These are phyloP conservation scores for Coemansia sp. DNA, from an alignment of 192 early-diverging fungal genomes.

Conservation along the genomic window DNA sequence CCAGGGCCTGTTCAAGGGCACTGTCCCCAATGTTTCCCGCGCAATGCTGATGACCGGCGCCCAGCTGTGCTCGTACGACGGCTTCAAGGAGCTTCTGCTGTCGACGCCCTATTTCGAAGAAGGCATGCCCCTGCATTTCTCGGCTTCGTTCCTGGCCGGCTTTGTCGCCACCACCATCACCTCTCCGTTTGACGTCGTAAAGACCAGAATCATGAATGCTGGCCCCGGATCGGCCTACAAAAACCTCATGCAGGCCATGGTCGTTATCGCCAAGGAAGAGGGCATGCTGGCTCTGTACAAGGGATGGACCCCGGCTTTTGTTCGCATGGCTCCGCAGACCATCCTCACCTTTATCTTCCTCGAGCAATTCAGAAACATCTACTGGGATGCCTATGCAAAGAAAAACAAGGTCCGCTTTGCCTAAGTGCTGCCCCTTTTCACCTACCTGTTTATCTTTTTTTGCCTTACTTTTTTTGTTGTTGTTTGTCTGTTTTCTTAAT, in stretches of 20 bases:
- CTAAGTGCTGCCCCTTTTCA: neutral
- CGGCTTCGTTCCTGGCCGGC: conserved; percentile 68
- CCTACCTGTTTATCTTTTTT: too few species aligned
- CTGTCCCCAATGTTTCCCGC: conserved; percentile 85
- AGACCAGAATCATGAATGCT: conserved; percentile 83
- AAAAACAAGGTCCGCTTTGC: conserved; percentile 35
- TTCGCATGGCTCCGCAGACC: conserved; percentile 79
- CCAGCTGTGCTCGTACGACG: conserved; percentile 74
- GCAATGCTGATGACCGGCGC: conserved; percentile 82
- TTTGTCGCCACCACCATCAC: conserved; percentile 73
- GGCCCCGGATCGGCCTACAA: conserved; percentile 39
- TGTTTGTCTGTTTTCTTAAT: neutral
- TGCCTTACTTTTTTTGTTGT: neutral
- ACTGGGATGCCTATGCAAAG: conserved; percentile 32
- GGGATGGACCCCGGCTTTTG: conserved; percentile 80
- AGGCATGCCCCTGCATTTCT: conserved; percentile 64
- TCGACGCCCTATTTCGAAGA: conserved; percentile 60
- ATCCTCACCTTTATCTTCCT: conserved; percentile 80
- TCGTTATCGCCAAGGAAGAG: conserved; percentile 62
- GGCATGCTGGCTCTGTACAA: conserved; percentile 71
- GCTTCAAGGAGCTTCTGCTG: conserved; percentile 70
- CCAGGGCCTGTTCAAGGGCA: conserved; percentile 77
- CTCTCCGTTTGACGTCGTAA: conserved; percentile 78
- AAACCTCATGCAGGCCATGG: conserved; percentile 45
- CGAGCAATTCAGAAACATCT: conserved; percentile 65